Evolutionary conservation across 805 yeast species (phyloP).

Genomic region (Hyphopichia homilentoma): DNA sequence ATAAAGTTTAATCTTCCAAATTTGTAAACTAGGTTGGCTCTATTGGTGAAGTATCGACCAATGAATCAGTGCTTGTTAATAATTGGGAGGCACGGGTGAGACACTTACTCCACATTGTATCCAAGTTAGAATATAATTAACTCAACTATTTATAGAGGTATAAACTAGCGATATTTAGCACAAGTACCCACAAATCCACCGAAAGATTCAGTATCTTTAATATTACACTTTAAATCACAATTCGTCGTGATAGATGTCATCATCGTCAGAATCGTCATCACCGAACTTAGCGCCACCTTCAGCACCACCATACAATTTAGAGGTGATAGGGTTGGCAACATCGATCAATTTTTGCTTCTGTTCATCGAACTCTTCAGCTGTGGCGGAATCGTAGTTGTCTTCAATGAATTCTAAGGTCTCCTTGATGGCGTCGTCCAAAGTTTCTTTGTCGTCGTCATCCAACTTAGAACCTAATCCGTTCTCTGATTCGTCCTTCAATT

Average conservation of each 20-base stretch:
- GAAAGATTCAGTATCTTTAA: too few relatives aligned
- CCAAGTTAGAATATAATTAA: too few relatives aligned
- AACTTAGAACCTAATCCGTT: constrained; percentile 67
- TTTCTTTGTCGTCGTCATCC: constrained; percentile 87
- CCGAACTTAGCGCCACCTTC: constrained; percentile 43
- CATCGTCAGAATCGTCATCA: constrained; percentile 42
- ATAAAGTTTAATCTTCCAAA: too few relatives aligned
- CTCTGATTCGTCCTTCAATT: constrained; percentile 32
- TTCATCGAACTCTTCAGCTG: constrained; percentile 90
- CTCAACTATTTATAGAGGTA: too few relatives aligned
- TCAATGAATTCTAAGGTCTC: constrained; percentile 88
- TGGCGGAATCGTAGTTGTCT: constrained; percentile 75
- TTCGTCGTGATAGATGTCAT: constrained; percentile 43
- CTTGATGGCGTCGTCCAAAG: constrained; percentile 78
- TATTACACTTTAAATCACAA: constrained; percentile 15
- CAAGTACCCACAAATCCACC: too few relatives aligned
- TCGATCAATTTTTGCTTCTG: constrained; percentile 76
- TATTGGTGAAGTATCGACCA: too few relatives aligned
- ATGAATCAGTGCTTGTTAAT: too few relatives aligned
- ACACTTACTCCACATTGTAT: too few relatives aligned
- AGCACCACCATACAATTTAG: constrained; percentile 63
- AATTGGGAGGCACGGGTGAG: too few relatives aligned
- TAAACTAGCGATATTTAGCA: too few relatives aligned
- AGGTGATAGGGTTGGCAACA: constrained; percentile 87
- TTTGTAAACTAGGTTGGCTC: too few relatives aligned